These are phyloP conservation scores for Ascochyta clinopodiicola DNA, from an alignment of 2,329 filamentous ascomycete genomes.

Conservation along the genomic window DNA sequence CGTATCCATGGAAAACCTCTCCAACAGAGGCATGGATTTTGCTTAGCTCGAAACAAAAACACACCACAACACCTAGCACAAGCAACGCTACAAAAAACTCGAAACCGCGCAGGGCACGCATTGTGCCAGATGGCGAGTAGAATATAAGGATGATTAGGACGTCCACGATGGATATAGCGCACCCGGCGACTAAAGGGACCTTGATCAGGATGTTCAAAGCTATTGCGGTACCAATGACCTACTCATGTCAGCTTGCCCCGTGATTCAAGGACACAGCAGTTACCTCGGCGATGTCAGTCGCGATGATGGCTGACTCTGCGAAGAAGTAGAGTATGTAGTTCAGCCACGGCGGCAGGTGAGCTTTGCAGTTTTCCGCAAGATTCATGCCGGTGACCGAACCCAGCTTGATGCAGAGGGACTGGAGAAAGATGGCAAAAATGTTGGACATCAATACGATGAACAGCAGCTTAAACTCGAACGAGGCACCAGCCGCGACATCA, in stretches of 20 bases:
- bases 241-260: conserved; percentile 2
- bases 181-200: conserved; percentile 62
- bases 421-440: conserved; percentile 73
- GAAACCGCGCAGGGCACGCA: conserved; percentile 60
- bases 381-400: conserved; percentile 59
- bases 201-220: conserved; percentile 62
- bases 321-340: conserved; percentile 62
- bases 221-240: conserved; percentile 64
- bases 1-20: conserved; percentile 61
- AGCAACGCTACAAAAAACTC: conserved; percentile 62
- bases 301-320: conserved; percentile 64
- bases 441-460: conserved; percentile 75
- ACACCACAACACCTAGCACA: conserved; percentile 63
- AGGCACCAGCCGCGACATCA: conserved; percentile 71
- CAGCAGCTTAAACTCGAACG: conserved; percentile 69
- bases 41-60: conserved; percentile 64
- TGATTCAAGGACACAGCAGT: not conserved
- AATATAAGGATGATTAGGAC: conserved; percentile 64
- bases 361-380: conserved; percentile 57
- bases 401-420: conserved; percentile 69
- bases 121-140: conserved; percentile 60
- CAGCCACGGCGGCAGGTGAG: conserved; percentile 60
- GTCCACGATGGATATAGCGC: conserved; percentile 63
- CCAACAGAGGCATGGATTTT: conserved; percentile 59
- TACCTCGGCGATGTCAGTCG: conserved; percentile 65